Percentiles rank a stretch among this genome's conserved stretches.
phyloP scores from a whole-genome alignment of 1,284 basidiomycete species.

The Meira nashicola region DNA sequence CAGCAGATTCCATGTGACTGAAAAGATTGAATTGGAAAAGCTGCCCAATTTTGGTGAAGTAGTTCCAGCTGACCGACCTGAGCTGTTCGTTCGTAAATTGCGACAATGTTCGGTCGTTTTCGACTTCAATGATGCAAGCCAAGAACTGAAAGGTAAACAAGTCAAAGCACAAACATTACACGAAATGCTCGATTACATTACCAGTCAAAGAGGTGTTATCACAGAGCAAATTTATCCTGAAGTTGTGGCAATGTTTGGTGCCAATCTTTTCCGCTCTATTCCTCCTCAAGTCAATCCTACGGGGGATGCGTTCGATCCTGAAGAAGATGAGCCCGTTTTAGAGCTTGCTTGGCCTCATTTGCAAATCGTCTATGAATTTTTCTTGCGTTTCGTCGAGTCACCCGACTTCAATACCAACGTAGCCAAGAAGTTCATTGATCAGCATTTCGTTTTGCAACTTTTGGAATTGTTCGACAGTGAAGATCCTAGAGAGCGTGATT shows the following conservation, averaged over 20 bases:
- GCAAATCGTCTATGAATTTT: constrained; percentile 99
- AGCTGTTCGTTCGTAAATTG: constrained; percentile 89
- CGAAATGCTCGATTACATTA: constrained; percentile 99
- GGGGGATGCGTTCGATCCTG: constrained; percentile 97
- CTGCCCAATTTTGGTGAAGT: constrained; percentile 92
- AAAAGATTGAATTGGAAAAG: constrained; percentile 91
- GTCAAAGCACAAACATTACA: constrained; percentile 96
- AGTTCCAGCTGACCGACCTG: constrained; percentile 76
- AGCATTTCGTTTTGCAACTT: constrained; percentile 88
- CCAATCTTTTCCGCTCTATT: constrained; percentile 98
- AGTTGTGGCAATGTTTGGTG: constrained; percentile 85
- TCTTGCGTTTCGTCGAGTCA: constrained; percentile 96
- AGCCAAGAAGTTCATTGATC: constrained; percentile 96
- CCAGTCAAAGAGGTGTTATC: constrained; percentile 90
- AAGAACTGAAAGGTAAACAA: constrained; percentile 94
- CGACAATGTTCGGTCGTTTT: constrained; percentile 94
- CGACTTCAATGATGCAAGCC: constrained; percentile 96
- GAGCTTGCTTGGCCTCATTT: constrained; percentile 99
- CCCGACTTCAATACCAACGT: constrained; percentile 97
- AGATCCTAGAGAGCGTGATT: constrained; percentile 97
- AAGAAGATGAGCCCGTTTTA: constrained; percentile 97
- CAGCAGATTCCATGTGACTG: constrained; percentile 82
- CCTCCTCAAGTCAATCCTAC: constrained; percentile 97
- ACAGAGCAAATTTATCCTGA: constrained; percentile 98
- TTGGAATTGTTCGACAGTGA: constrained; percentile 98